Conservation (phyloP, 495 filamentous ascomycete genomes). For the Podospora bellae-mahoneyi region DNA sequence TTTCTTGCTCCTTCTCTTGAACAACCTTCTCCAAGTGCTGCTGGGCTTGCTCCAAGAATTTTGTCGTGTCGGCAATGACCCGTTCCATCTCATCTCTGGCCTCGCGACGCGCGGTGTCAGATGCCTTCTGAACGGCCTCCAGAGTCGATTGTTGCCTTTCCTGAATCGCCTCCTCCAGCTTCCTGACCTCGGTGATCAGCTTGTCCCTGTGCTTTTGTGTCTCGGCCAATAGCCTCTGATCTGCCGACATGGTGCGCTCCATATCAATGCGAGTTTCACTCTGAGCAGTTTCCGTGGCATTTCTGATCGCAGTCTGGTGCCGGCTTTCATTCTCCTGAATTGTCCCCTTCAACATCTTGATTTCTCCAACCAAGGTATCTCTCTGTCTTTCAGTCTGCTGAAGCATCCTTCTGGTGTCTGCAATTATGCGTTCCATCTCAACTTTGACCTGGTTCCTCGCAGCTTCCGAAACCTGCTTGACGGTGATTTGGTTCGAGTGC, state of each 20-base stretch:
- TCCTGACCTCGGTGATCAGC: slow-evolving; percentile 13
- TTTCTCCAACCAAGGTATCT: slow-evolving; percentile 2
- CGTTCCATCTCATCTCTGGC: slow-evolving; percentile 16
- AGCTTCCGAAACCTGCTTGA: slow-evolving; percentile 5
- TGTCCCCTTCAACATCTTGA: slow-evolving; percentile 21
- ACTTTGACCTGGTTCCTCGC: slow-evolving; percentile 9
- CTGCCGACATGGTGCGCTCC: slow-evolving; percentile 11
- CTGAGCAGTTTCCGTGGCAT: slow-evolving; percentile 10
- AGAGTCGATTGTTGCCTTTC: slow-evolving; percentile 17
- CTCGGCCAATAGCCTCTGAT: not conserved
- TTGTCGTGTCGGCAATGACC: slow-evolving; percentile 5
- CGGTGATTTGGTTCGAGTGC: not conserved
- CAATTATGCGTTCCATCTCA: slow-evolving; percentile 16
- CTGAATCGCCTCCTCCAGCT: slow-evolving; percentile 22
- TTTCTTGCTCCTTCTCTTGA: slow-evolving; percentile 10
- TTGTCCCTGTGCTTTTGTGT: not conserved
- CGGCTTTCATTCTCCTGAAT: slow-evolving; percentile 23
- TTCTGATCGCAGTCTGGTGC: not conserved
- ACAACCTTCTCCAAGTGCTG: slow-evolving; percentile 3
- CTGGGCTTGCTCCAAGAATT: not conserved
- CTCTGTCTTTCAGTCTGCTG: not conserved
- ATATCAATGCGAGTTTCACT: slow-evolving; percentile 11
- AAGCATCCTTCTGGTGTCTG: slow-evolving; percentile 9
- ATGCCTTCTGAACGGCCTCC: slow-evolving; percentile 1
- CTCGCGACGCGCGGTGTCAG: slow-evolving; percentile 11